These are phyloP conservation scores for Ceratobasidium sp. DNA, from an alignment of 1,284 basidiomycete species.

Conservation along the genomic window DNA sequence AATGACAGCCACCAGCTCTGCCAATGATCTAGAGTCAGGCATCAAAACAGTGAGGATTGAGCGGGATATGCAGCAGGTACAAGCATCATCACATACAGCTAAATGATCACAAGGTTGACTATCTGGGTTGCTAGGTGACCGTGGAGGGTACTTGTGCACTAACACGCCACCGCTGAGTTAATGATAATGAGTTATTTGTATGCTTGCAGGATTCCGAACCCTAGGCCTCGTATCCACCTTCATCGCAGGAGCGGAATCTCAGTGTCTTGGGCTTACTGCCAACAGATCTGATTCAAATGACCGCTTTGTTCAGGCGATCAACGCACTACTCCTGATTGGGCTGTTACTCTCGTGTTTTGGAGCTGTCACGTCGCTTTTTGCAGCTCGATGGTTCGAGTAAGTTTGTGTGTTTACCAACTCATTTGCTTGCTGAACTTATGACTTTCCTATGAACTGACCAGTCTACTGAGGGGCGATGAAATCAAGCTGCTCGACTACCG, in stretches of 20 bases:
- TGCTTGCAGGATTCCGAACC: constrained; percentile 24
- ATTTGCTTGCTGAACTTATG: not conserved
- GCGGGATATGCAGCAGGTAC: constrained; percentile 6
- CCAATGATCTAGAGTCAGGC: not conserved
- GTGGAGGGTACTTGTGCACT: too few relatives aligned
- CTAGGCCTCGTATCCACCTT: constrained; percentile 38
- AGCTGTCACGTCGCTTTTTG: constrained; percentile 30
- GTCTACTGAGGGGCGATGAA: constrained; percentile 25
- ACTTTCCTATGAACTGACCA: not conserved
- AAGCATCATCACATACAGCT: too few relatives aligned
- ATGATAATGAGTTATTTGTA: not conserved
- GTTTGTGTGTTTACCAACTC: not conserved
- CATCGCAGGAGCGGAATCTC: constrained; percentile 35
- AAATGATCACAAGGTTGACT: too few relatives aligned
- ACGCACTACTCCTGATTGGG: constrained; percentile 22
- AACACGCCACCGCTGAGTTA: not conserved
- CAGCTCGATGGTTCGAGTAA: constrained; percentile 44
- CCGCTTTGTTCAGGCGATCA: not conserved
- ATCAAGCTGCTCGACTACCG: constrained; percentile 9
- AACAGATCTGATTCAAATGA: not conserved
- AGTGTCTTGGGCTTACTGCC: constrained; percentile 17
- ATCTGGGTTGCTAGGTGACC: too few relatives aligned
- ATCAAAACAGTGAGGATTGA: not conserved
- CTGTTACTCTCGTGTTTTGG: constrained; percentile 34
- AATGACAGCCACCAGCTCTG: not conserved